These are phyloP conservation scores for Aurinia saxatilis DNA, from an alignment of 345 rosid species.

Conservation along the genomic window DNA sequence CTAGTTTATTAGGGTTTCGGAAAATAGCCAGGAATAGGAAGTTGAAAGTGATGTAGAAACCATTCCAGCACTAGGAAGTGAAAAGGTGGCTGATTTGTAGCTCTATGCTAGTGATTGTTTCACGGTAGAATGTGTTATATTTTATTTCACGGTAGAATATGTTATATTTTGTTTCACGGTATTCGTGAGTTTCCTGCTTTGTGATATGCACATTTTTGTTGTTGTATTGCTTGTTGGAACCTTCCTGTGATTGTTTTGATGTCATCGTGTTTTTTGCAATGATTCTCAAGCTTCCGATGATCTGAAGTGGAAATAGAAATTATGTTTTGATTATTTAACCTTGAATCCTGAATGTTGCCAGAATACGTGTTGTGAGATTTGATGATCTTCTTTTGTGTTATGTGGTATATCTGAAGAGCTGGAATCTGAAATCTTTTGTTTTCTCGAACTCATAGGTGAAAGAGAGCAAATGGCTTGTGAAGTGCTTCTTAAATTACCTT, in stretches of 20 bases:
- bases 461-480: conserved; percentile 99
- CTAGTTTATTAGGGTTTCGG: not conserved
- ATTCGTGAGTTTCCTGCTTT: not conserved
- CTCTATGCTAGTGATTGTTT: not conserved
- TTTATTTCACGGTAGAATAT: not conserved
- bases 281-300: not conserved
- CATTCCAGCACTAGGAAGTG: not conserved
- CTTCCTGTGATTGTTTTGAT: not conserved
- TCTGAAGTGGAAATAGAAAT: not conserved
- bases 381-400: conserved; percentile 3
- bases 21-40: not conserved
- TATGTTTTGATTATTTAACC: not conserved
- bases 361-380: not conserved
- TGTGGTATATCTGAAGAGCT: not conserved
- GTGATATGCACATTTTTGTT: not conserved
- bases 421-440: conserved; percentile 10
- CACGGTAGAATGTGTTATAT: not conserved
- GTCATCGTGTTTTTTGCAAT: not conserved
- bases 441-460: conserved; percentile 60
- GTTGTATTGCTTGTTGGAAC: not conserved
- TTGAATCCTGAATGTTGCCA: not conserved
- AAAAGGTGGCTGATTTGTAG: not conserved
- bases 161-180: not conserved
- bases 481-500: conserved; percentile 88
- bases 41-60: not conserved